phyloP scores from a whole-genome alignment of 108 stramenopile species.

The Pseudonitzschia pungens region DNA sequence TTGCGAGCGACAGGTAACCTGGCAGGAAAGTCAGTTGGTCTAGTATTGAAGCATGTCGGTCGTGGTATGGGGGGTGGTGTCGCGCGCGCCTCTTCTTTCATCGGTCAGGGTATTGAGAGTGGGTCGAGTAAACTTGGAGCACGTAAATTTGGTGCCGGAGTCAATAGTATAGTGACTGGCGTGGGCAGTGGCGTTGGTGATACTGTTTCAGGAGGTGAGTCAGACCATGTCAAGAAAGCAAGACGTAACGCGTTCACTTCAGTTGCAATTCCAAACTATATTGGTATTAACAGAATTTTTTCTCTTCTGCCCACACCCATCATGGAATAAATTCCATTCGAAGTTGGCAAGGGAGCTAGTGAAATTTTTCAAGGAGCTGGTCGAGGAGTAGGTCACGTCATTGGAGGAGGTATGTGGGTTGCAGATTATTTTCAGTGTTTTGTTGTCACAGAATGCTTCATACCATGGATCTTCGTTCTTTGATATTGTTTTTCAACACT shows the following conservation, averaged over 20 bases:
- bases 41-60: conserved; percentile 65
- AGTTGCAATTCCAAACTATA: not conserved
- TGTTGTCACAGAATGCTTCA: not conserved
- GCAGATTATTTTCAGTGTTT: not conserved
- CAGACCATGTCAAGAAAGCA: not conserved
- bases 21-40: conserved; percentile 70
- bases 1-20: conserved; percentile 81
- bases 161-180: conserved; percentile 86
- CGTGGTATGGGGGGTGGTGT: conserved; percentile 70
- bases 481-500: not conserved
- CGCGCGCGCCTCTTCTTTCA: conserved; percentile 42
- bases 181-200: conserved; percentile 82
- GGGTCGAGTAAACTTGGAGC: conserved; percentile 71
- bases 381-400: conserved; percentile 79
- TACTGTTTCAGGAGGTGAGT: conserved; percentile 70
- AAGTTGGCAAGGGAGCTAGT: conserved; percentile 79
- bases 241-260: no score
- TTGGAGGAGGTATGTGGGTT: conserved; percentile 63
- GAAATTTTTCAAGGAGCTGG: conserved; percentile 78
- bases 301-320: no score
- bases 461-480: not conserved
- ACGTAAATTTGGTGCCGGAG: conserved; percentile 73
- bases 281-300: not conserved
- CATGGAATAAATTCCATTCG: not conserved
- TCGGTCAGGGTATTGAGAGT: conserved; percentile 78